These are phyloP conservation scores for Chlorokybus atmophyticus DNA, from an alignment of 139 green algal species.

Conservation along the genomic window DNA sequence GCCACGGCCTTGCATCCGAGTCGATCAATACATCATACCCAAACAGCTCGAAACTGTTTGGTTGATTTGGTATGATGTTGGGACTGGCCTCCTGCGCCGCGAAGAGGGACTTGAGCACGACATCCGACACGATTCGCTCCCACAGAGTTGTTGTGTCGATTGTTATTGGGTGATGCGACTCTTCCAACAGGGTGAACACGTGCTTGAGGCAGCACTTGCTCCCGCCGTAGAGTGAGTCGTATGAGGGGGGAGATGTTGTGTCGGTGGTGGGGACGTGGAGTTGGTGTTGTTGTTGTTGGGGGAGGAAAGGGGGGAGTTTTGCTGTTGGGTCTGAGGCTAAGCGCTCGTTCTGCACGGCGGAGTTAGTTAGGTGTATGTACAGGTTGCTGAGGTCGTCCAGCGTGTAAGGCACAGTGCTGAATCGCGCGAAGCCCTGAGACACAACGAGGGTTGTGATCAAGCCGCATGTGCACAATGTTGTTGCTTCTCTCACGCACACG, in stretches of 20 bases:
- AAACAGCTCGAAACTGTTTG: slow-evolving; percentile 3
- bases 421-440: slow-evolving; percentile 11
- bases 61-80: not conserved
- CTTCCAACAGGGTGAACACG: not conserved
- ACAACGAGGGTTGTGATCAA: too few species aligned
- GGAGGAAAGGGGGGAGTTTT: not conserved
- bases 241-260: not conserved
- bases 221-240: not conserved
- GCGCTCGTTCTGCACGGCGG: slow-evolving; percentile 50
- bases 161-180: too few species aligned
- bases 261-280: too few species aligned
- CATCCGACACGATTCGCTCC: slow-evolving; percentile 10
- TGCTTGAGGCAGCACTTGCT: not conserved
- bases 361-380: slow-evolving; percentile 68
- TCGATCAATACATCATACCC: slow-evolving; percentile 1
- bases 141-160: too few species aligned
- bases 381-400: slow-evolving; percentile 36
- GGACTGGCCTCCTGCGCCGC: slow-evolving; percentile 39
- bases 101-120: slow-evolving; percentile 33
- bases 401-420: slow-evolving; percentile 16
- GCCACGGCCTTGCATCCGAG: not conserved
- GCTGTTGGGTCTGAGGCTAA: slow-evolving; percentile 8
- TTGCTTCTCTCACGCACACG: too few species aligned
- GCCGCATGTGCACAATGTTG: too few species aligned
- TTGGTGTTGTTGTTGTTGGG: too few species aligned